phyloP scores from a whole-genome alignment of 441 rosid genomes.

The Populus trichocarpa region DNA sequence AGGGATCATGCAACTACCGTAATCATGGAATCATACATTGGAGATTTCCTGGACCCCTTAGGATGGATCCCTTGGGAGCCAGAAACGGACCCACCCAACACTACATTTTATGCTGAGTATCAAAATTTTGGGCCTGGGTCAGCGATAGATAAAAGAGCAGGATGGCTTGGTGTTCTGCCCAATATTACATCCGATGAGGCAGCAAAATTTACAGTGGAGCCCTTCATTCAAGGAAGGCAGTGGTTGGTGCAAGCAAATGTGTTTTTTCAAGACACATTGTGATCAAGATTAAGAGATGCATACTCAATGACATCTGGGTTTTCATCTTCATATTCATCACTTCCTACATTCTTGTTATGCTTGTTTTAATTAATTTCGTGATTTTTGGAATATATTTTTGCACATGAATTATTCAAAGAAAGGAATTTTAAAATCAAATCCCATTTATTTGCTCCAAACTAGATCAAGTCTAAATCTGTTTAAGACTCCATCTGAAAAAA shows the following conservation, averaged over 20 bases:
- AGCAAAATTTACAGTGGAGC: constrained; percentile 29
- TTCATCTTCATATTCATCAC: neutral
- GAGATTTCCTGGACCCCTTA: constrained; percentile 18
- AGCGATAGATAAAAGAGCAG: constrained; percentile 3
- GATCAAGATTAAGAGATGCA: neutral
- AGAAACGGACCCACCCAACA: constrained; percentile 17
- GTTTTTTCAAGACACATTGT: constrained; percentile 16
- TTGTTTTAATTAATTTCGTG: too few relatives aligned
- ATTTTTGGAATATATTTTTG: too few relatives aligned
- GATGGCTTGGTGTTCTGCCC: constrained; percentile 31
- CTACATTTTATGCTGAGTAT: constrained; percentile 18
- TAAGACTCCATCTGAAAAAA: too few relatives aligned
- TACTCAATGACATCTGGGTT: neutral
- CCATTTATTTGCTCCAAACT: too few relatives aligned
- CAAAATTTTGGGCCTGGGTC: constrained; percentile 27
- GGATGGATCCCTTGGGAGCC: constrained; percentile 25
- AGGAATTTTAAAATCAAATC: too few relatives aligned
- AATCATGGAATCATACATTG: constrained; percentile 15
- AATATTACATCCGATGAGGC: constrained; percentile 30
- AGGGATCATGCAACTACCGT: constrained; percentile 24
- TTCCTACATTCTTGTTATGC: too few relatives aligned
- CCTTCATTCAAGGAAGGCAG: constrained; percentile 32
- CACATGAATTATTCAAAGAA: too few relatives aligned
- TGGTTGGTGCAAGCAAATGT: constrained; percentile 33
- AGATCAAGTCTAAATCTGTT: too few relatives aligned